phyloP scores from a whole-genome alignment of 2,329 filamentous ascomycete species.

The Colletotrichum graminicola region DNA sequence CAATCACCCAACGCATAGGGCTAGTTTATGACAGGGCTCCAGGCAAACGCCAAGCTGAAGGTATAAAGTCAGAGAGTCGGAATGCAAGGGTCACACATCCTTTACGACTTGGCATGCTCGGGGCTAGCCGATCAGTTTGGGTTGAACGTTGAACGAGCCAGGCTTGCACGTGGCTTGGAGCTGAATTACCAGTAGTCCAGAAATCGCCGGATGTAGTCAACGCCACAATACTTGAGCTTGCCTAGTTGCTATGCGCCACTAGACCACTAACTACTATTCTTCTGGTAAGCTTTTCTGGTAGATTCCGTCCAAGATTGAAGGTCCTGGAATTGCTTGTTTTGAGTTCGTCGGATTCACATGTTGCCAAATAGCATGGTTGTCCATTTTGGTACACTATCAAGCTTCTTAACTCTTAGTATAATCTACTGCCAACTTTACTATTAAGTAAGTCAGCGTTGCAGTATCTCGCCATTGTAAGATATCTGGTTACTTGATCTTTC shows the following conservation, averaged over 20 bases:
- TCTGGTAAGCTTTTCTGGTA: background rate
- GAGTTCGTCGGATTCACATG: too few species aligned
- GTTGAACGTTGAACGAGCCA: constrained; percentile 10
- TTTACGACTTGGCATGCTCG: background rate
- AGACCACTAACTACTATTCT: background rate
- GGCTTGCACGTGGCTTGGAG: constrained; percentile 14
- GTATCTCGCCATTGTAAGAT: too few species aligned
- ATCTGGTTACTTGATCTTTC: background rate
- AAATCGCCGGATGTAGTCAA: background rate
- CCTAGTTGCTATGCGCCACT: background rate
- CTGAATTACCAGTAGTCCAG: constrained; percentile 9
- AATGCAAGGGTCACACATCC: background rate
- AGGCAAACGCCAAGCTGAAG: background rate
- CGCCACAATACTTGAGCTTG: background rate
- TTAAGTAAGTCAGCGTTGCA: background rate
- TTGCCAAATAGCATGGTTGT: background rate
- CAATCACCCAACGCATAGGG: constrained; percentile 1
- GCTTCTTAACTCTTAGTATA: background rate
- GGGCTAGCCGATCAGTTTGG: background rate
- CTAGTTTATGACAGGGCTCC: background rate
- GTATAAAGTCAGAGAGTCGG: background rate
- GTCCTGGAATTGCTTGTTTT: background rate
- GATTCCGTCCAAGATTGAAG: background rate
- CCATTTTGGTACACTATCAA: background rate
- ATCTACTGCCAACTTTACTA: rapidly evolving